Evolutionary conservation across 805 yeast species (phyloP), one percentile per base, ranked within the genome.

Genomic region (Saccharomycopsis amapae): DNA sequence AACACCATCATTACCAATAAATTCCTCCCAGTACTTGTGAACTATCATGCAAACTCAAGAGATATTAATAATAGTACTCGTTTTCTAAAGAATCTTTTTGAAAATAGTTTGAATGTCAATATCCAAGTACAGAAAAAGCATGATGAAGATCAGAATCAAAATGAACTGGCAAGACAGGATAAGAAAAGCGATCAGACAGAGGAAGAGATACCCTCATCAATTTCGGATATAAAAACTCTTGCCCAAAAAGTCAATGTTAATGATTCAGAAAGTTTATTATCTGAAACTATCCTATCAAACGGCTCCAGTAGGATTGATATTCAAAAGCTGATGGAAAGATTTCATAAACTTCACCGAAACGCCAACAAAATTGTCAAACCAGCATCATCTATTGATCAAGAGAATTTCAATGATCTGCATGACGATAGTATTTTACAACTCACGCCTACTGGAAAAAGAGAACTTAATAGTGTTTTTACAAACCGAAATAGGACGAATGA

Each of bases 41-140:
- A 44, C 12, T 45, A 43, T 28, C 39, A 42, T 15, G n/a, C 36
- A 10, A 50, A 43, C 22, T 43, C 49, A 17, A 32, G 28, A 10
- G 38, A 41, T 4, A 47, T 50, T 25, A 50, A 50, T 26, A 37
- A 44, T 31, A 50, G 49, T 33, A 44, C 51, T 18, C 48, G 53
- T 9, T 50, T 50, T 36, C 30, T 48, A 30, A 50, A 50, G 24
- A 50, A 46, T 30, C 22, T 50, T n/a, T 50, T 50, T 33, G 53
- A 50, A 33, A 50, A 44, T 31, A 43, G 49, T 30, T 47, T 50
- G 46, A 36, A 50, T 44, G 53, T 50, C n/a, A 50, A 45, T 23
- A 50, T 50, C 17, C 53, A 50, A 28, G 53, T 47, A 23, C 53
- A 50, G 19, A 34, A 17, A 22, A 20, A 20, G 5, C 18, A 25